Conservation (phyloP, 805 yeast species). For the Starmerella asiatica region DNA sequence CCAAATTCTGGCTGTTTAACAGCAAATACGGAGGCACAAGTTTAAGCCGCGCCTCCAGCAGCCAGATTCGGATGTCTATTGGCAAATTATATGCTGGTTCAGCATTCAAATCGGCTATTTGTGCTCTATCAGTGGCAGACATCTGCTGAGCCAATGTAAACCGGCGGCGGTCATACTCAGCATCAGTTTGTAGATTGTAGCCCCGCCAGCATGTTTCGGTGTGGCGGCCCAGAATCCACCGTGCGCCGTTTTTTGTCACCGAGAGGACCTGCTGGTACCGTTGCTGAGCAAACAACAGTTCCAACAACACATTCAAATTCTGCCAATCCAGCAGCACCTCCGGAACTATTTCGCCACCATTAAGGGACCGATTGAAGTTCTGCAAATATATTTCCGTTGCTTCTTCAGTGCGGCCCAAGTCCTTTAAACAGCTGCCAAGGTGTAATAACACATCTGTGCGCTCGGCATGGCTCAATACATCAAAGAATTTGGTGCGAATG, state of each 20-base stretch:
- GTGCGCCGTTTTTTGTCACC: slow-evolving; percentile 52
- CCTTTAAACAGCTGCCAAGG: slow-evolving; percentile 16
- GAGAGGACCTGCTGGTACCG: slow-evolving; percentile 30
- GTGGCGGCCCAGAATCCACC: slow-evolving; percentile 70
- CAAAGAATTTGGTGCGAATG: slow-evolving; percentile 16
- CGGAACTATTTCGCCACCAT: slow-evolving; percentile 9
- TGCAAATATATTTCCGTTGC: slow-evolving; percentile 16
- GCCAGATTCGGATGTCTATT: slow-evolving; percentile 70
- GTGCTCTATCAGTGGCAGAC: slow-evolving; percentile 1
- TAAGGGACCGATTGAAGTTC: slow-evolving; percentile 16
- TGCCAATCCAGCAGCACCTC: slow-evolving; percentile 60
- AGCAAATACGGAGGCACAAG: slow-evolving; percentile 26
- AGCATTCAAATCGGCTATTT: slow-evolving; percentile 1
- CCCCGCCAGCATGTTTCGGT: slow-evolving; percentile 50
- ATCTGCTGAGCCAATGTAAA: slow-evolving; percentile 1
- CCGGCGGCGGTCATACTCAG: slow-evolving; percentile 72
- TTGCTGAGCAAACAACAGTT: slow-evolving; percentile 46
- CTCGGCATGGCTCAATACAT: slow-evolving; percentile 37
- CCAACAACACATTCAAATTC: slow-evolving; percentile 70
- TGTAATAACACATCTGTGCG: slow-evolving; percentile 22
- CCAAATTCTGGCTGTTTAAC: slow-evolving; percentile 9
- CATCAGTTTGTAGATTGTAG: slow-evolving; percentile 36
- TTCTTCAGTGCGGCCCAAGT: slow-evolving; percentile 17
- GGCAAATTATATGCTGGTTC: slow-evolving; percentile 41
- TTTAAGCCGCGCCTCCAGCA: slow-evolving; percentile 62